Base-by-base conservation (phyloP, 345 rosid species). In the Eutrema heterophyllum region DNA sequence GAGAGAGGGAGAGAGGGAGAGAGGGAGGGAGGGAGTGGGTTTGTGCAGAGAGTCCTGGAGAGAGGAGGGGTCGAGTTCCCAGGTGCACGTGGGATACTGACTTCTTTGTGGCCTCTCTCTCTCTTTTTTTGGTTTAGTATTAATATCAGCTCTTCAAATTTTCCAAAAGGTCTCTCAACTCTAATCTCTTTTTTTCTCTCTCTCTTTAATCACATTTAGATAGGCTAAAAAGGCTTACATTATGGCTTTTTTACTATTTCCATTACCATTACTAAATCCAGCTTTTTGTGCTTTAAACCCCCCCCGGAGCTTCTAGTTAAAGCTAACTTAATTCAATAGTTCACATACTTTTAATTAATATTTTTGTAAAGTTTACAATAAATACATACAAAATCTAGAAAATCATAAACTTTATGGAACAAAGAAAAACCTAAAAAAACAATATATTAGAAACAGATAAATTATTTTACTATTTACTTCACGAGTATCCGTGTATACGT, bases 61-160 rank as follows among this genome's bases (percentile, higher is more conserved):
- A 54, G 80, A 41, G 66, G 45, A 58, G 67, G 81, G 81, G 49
- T 77, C 76, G 84, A 80, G 80, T 86, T 76, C 85, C 86, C 79
- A 79, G 80, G 50, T 79, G 88, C 90, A 86, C 90, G 86, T 86
- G 88, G 81, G 74, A 65, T 40, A 75, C 90, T 87, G 90, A 83
- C 86, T 81, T 75, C 41, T 67, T 36, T 40, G 40, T 56, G 71
- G 39, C 50, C 18, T 68, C 65, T 68, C 41, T 60, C 44, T 60
- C 24, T 57, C 8, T 7, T 5, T 2, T 6, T 16, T 41, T 53
- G 7, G 0, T 33, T 56, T 6, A 0, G 7, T 51, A 9, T 38
- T 9, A 24, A 13, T 45, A 10, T 68, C 33, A 57, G 26, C 53
- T 43, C 49, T 52, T 71, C 21, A 50, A 60, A 61, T 61, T 44